Conservation (phyloP, 2,329 filamentous ascomycete species). For the Fusarium praegraminearum region DNA sequence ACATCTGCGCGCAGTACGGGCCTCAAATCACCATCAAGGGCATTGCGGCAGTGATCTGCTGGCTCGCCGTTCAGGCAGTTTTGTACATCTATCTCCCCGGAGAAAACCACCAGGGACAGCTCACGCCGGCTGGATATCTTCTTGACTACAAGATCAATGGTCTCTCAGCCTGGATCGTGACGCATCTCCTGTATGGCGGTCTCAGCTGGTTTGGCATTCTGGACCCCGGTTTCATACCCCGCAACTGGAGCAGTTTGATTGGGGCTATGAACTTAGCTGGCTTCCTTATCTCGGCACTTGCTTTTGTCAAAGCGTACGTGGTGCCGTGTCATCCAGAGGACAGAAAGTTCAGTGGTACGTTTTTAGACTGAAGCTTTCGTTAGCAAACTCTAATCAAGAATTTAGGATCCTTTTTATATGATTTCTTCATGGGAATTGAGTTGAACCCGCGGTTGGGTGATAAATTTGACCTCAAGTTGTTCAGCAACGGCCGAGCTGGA, state of each 20-base stretch:
- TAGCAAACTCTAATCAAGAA: slow-evolving; percentile 5
- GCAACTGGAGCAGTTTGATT: slow-evolving; percentile 57
- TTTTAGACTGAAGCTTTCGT: background rate
- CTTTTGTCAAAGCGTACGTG: slow-evolving; percentile 56
- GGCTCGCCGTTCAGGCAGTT: slow-evolving; percentile 30
- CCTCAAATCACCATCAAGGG: slow-evolving; percentile 35
- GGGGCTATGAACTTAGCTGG: slow-evolving; percentile 54
- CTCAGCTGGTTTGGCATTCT: slow-evolving; percentile 49
- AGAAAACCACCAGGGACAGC: slow-evolving; percentile 51
- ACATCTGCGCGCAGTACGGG: slow-evolving; percentile 27
- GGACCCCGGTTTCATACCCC: slow-evolving; percentile 56
- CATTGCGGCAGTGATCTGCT: slow-evolving; percentile 21
- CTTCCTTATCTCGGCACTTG: slow-evolving; percentile 44
- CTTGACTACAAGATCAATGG: slow-evolving; percentile 60
- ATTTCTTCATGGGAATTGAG: slow-evolving; percentile 62
- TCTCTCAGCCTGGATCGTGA: slow-evolving; percentile 55
- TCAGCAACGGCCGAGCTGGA: slow-evolving; percentile 61
- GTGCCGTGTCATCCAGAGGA: slow-evolving; percentile 56
- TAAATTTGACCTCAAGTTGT: slow-evolving; percentile 60
- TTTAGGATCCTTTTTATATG: slow-evolving; percentile 55
- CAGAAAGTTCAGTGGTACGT: slow-evolving; percentile 57
- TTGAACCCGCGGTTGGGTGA: slow-evolving; percentile 58
- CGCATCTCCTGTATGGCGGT: slow-evolving; percentile 50
- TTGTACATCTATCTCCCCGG: slow-evolving; percentile 33
- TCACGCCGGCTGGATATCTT: slow-evolving; percentile 58